These are phyloP conservation scores for Colletotrichum gigasporum DNA, from an alignment of 2,329 filamentous ascomycete species.

Conservation along the genomic window DNA sequence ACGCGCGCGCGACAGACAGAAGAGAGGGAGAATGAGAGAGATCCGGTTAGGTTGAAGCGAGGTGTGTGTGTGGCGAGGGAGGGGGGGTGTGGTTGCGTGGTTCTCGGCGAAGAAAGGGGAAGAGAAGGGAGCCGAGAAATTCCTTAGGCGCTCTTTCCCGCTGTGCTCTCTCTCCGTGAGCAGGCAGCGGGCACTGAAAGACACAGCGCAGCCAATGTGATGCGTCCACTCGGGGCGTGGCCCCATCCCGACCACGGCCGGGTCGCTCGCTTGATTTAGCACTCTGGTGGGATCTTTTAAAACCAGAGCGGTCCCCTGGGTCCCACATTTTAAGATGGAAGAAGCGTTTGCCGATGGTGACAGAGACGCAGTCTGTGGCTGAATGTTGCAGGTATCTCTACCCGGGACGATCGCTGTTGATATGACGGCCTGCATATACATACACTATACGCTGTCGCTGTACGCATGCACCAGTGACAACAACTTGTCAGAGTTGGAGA, in stretches of 20 bases:
- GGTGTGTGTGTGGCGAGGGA: constrained; percentile 2
- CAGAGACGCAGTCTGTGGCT: constrained; percentile 16
- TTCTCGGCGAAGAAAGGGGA: too few species aligned
- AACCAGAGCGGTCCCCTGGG: constrained; percentile 31
- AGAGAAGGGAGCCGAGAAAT: background rate
- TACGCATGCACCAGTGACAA: too few species aligned
- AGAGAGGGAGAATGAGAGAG: background rate
- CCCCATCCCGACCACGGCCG: background rate
- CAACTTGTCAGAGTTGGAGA: background rate
- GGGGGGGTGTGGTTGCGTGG: too few species aligned
- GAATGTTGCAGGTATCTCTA: background rate
- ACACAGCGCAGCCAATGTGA: background rate
- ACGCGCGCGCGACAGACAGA: too few species aligned
- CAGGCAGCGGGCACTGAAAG: background rate
- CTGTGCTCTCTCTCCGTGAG: too few species aligned
- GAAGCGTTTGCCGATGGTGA: constrained; percentile 31
- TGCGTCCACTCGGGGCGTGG: constrained; percentile 4
- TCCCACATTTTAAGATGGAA: constrained; percentile 33
- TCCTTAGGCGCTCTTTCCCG: too few species aligned
- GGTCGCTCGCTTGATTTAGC: constrained; percentile 17
- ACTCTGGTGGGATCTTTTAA: constrained; percentile 18
- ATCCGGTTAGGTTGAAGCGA: background rate
- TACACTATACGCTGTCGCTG: too few species aligned
- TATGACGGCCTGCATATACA: background rate
- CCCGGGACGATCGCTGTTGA: background rate